These are phyloP conservation scores for Scopulariopsis brevicaulis DNA, from an alignment of 2,329 filamentous ascomycete genomes.

Conservation along the genomic window DNA sequence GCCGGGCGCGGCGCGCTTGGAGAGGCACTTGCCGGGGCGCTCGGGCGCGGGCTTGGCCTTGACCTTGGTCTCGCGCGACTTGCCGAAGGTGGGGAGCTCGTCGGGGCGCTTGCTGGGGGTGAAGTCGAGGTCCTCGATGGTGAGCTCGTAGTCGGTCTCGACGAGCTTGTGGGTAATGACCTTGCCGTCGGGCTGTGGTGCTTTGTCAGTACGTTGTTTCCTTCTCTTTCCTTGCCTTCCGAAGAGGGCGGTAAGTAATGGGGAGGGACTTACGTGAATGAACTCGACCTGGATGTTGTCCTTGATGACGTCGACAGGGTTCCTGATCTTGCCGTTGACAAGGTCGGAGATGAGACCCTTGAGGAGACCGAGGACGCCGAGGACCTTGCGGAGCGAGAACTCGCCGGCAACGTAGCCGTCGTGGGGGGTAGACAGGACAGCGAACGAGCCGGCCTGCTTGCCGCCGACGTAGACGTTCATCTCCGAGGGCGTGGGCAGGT, in stretches of 20 bases:
- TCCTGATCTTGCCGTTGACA: neutral
- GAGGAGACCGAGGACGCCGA: neutral
- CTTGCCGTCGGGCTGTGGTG: conserved; percentile 6
- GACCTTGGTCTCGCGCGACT: neutral
- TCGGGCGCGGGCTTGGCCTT: conserved; percentile 2
- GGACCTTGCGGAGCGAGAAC: neutral
- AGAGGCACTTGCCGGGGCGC: neutral
- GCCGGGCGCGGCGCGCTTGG: neutral
- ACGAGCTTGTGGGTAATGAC: conserved; percentile 3
- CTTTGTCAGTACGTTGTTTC: neutral
- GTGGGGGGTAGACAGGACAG: conserved; percentile 23
- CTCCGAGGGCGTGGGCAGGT: conserved; percentile 22
- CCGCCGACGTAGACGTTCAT: conserved; percentile 21
- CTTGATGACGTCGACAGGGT: neutral
- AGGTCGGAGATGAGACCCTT: neutral
- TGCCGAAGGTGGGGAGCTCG: conserved; percentile 7
- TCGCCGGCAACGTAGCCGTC: neutral
- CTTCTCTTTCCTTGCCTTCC: neutral
- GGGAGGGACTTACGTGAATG: neutral
- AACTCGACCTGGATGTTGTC: conserved; percentile 3
- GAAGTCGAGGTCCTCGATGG: conserved; percentile 7
- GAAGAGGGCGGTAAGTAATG: neutral
- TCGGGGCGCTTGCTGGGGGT: neutral
- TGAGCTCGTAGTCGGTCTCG: conserved; percentile 6
- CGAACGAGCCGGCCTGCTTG: conserved; percentile 19